Conservation (phyloP, 2,329 filamentous ascomycete genomes). For the Exserohilum rostratum region DNA sequence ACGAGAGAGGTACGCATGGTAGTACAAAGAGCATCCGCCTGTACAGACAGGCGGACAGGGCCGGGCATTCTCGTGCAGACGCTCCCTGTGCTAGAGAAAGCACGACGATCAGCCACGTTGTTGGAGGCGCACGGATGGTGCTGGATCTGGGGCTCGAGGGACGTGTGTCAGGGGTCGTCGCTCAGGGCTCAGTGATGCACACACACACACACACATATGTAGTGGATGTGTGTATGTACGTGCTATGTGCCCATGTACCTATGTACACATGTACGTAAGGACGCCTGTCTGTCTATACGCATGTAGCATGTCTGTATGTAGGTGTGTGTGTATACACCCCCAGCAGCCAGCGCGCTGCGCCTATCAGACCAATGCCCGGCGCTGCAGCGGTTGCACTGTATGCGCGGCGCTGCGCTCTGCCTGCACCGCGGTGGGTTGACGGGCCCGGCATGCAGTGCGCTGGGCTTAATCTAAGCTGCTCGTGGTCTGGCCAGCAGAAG, state of each 20-base stretch:
- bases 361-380: constrained; percentile 2
- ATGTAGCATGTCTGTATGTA: no score
- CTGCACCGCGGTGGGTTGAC: no score
- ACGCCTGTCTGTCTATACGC: no score
- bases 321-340: no score
- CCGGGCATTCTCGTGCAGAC: no score
- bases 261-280: not conserved
- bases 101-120: constrained; percentile 13
- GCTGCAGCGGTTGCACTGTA: constrained; percentile 18
- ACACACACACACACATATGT: no score
- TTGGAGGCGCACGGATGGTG: constrained; percentile 10
- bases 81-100: not conserved
- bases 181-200: no score
- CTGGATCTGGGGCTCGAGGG: constrained; percentile 1
- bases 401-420: constrained; percentile 16
- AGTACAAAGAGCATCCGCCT: not conserved
- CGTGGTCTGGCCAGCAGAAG: constrained; percentile 27
- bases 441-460: constrained; percentile 4
- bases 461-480: not conserved
- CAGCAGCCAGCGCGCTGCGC: not conserved
- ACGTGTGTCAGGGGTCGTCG: not conserved
- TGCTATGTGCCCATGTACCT: not conserved
- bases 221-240: not conserved
- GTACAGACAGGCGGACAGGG: no score
- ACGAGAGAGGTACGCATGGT: no score